phyloP scores from a whole-genome alignment of 2,329 filamentous ascomycete genomes.

The Curvularia sp. region DNA sequence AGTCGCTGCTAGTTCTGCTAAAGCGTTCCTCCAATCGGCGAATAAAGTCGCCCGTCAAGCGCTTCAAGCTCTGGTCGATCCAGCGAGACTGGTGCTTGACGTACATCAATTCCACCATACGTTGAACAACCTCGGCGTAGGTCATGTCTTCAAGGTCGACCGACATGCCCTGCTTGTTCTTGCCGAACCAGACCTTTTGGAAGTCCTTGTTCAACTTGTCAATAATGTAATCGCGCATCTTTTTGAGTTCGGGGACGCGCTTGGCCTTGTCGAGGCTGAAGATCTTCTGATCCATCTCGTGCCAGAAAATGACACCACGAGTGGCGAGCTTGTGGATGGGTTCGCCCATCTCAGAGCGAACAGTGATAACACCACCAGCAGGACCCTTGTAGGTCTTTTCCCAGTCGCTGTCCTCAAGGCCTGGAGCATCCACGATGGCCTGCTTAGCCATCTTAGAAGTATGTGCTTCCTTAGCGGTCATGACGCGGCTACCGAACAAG shows the following conservation, averaged over 20 bases:
- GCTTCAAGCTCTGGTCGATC: constrained; percentile 72
- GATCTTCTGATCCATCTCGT: constrained; percentile 98
- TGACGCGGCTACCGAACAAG: constrained; percentile 57
- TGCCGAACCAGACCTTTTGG: constrained; percentile 59
- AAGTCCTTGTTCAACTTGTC: constrained; percentile 58
- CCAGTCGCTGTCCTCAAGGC: constrained; percentile 56
- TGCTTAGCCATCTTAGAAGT: constrained; percentile 56
- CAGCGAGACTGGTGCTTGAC: constrained; percentile 56
- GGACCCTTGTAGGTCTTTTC: constrained; percentile 66
- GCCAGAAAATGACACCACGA: constrained; percentile 94
- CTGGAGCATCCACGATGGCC: constrained; percentile 54
- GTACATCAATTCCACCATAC: constrained; percentile 58
- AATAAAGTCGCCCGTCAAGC: constrained; percentile 92
- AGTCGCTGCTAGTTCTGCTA: constrained; percentile 76
- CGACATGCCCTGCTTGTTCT: constrained; percentile 52
- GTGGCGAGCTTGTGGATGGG: constrained; percentile 99
- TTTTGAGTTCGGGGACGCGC: constrained; percentile 53
- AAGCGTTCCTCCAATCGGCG: constrained; percentile 97
- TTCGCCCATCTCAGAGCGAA: constrained; percentile 98
- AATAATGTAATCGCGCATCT: constrained; percentile 57
- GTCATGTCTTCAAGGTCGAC: constrained; percentile 60
- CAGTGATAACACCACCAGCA: constrained; percentile 92
- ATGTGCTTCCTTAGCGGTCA: constrained; percentile 57
- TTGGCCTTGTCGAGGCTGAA: constrained; percentile 91
- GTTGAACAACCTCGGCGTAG: constrained; percentile 55